A percentile compares a stretch with the other conserved stretches of the same genome.
phyloP scores from a whole-genome alignment of 768 basidiomycete genomes.

The Russula virescens region DNA sequence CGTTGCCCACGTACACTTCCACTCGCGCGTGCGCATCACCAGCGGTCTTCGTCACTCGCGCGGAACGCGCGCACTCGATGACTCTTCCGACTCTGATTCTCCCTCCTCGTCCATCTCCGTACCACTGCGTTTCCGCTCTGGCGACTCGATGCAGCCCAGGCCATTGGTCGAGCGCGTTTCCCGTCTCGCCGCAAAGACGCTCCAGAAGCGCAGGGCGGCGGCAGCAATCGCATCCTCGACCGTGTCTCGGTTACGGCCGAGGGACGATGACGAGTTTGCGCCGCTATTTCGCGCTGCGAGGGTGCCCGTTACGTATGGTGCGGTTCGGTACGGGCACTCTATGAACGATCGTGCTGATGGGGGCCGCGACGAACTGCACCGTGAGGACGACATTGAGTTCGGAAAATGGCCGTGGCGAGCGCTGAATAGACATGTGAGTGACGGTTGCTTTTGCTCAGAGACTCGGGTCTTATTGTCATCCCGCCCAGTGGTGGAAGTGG shows the following conservation, averaged over 20 bases:
- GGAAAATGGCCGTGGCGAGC: constrained; percentile 64
- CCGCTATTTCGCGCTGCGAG: constrained; percentile 11
- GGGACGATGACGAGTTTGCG: constrained; percentile 3
- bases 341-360: constrained; percentile 25
- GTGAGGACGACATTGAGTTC: constrained; percentile 51
- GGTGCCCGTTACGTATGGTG: constrained; percentile 19
- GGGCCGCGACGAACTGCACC: constrained; percentile 31
- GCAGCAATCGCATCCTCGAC: background rate
- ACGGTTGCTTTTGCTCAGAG: background rate
- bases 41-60: constrained; percentile 55
- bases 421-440: constrained; percentile 62
- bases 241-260: background rate
- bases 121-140: constrained; percentile 55
- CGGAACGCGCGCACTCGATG: constrained; percentile 23
- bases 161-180: constrained; percentile 56
- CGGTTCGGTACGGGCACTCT: constrained; percentile 23
- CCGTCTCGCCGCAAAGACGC: constrained; percentile 27
- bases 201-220: constrained; percentile 17
- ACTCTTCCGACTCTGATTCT: constrained; percentile 24
- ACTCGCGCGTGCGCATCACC: constrained; percentile 71
- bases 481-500: constrained; percentile 80
- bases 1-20: constrained; percentile 52
- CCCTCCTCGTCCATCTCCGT: constrained; percentile 79
- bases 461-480: background rate
- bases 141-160: constrained; percentile 50